phyloP scores from a whole-genome alignment of 768 basidiomycete species.

The Psilocybe sp. region DNA sequence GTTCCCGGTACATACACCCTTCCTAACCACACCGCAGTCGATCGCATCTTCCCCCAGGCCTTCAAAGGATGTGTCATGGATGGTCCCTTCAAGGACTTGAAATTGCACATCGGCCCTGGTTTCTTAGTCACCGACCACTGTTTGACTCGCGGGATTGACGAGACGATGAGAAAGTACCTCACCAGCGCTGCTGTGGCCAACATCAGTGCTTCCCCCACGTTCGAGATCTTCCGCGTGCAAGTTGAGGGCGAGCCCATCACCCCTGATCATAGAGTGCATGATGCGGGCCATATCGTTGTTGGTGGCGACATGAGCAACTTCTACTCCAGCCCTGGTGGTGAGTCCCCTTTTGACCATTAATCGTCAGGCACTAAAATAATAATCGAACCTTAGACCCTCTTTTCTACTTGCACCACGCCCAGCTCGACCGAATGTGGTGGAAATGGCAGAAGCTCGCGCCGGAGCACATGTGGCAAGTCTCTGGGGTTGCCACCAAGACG shows the following conservation, averaged over 20 bases:
- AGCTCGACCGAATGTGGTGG: constrained; percentile 39
- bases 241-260: constrained; percentile 31
- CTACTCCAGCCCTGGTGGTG: constrained; percentile 36
- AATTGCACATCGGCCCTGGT: constrained; percentile 30
- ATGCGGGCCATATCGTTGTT: constrained; percentile 29
- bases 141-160: constrained; percentile 28
- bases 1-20: constrained; percentile 19
- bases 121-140: constrained; percentile 26
- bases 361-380: background rate
- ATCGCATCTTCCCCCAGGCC: constrained; percentile 6
- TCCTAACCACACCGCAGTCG: constrained; percentile 10
- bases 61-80: constrained; percentile 23
- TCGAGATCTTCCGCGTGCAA: constrained; percentile 28
- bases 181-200: constrained; percentile 14
- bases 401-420: constrained; percentile 36
- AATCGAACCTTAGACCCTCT: constrained; percentile 11
- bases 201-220: constrained; percentile 19
- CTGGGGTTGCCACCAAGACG: too few species aligned
- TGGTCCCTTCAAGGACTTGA: constrained; percentile 30
- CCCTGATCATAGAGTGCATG: constrained; percentile 25
- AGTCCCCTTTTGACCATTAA: background rate
- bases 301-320: constrained; percentile 29
- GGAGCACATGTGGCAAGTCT: too few species aligned
- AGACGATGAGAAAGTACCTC: constrained; percentile 12
- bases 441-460: background rate